Evolutionary conservation across 2,329 filamentous ascomycete species (phyloP), one percentile per base, ranked within the genome.

Genomic region (Colletotrichum lupini): DNA sequence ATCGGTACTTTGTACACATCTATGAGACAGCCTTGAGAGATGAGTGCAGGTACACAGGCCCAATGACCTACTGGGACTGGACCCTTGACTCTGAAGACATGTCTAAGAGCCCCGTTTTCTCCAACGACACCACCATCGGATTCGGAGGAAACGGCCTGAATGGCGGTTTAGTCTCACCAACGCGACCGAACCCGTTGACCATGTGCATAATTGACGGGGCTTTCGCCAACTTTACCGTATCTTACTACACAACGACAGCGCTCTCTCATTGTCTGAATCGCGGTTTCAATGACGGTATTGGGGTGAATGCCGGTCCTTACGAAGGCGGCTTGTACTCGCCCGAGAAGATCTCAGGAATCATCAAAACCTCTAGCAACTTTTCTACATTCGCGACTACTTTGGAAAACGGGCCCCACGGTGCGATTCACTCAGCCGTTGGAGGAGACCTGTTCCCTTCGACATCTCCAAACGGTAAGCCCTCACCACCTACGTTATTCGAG

Each of bases 11-110:
- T 59, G 72, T 80, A 6, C 76, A 81, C 37, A 53, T 80, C 22
- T 83, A 82, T 64, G 77, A 82, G 55, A 65, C 68, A 4, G 76
- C 77, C 0, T 76, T 83, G 6, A 58, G 73, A 16, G 68, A 77
- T 14, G 66, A 63, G n/a, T 81, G 81, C 66, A 77, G 74, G 28
- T 81, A 80, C 60, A 52, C 56, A 0, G 74, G 73, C 5, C 46
- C 66, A 37, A 68, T 53, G 35, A 72, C 68, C 16, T 82, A 82
- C 75, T 83, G 81, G 81, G 79, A 83, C 67, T 83, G 82, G 82
- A 77, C 76, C 4, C 76, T 79, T 1, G 81, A 83, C 61, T 77
- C 75, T 61, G 68, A 74, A 14, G 73, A 77, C 69, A 65, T 81
- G 9, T 74, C 74, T 22, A 59, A 63, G 11, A 76, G 80, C 6